Evolutionary conservation across 2,329 filamentous ascomycete genomes (phyloP), one percentile per base, ranked within the genome.

Genomic region (Hypoxylon sp.): DNA sequence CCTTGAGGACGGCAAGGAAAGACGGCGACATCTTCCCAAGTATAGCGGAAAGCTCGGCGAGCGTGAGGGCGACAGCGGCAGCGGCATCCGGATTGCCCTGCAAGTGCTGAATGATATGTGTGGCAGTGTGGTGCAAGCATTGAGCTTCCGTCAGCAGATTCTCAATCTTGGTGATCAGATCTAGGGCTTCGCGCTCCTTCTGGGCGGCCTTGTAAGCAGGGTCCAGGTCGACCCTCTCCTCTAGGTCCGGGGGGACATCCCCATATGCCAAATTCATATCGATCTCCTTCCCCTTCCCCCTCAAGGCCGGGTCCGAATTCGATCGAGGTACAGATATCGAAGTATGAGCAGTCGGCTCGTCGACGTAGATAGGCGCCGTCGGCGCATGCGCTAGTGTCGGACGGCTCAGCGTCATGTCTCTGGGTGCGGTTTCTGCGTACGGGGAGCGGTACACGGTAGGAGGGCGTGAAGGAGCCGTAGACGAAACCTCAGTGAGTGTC

Each of bases 181-280:
- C 76, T 61, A 81, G 78, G 0, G 81, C 82, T 52, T 82, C 74
- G 38, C 75, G 64, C 69, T 81, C 85, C 69, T 88, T 86, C 51
- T 92, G 81, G 61, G 89, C 87, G 11, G 81, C 79, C 36, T 91
- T 83, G 40, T 86, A 80, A 73, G 68, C 75, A 22, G 79, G 79
- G 26, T 76, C 74, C 38, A 80, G 75, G 52, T 80, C 78, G 0
- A 78, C 74, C 9, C 74, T 71, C 22, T 76, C 73, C 4, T 64
- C 76, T 79, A 93, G 79, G 72, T 93, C 87, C 60, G 92, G 88
- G 0, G 91, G 92, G 0, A 96, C 83, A 54, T 92, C 89, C 64
- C 95, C 95, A 73, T 97, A 98, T 6, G 95, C 95, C 6, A 98
- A 84, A 75, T 97, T 86, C 92, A 97, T 93, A 74, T 97, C 95